Conservation (phyloP, 2,329 filamentous ascomycete genomes). For the Colletotrichum melonis region DNA sequence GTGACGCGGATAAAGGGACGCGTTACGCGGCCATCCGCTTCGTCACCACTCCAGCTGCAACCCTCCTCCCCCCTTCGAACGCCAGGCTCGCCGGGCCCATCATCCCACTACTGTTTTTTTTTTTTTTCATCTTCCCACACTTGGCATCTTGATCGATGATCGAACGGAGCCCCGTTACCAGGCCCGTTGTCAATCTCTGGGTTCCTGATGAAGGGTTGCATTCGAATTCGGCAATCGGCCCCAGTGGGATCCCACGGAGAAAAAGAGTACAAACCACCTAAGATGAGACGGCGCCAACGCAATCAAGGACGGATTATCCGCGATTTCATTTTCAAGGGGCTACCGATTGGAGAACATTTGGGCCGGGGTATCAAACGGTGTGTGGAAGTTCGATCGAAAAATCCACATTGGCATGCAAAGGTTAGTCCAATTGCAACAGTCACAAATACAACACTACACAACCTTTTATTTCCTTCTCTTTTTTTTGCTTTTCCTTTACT, state of each 20-base stretch:
- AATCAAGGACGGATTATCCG: not conserved
- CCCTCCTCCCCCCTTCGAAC: not conserved
- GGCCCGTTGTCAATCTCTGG: not conserved
- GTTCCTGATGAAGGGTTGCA: not conserved
- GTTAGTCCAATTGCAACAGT: not conserved
- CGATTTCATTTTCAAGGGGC: not conserved
- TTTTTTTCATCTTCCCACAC: not conserved
- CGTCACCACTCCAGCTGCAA: not conserved
- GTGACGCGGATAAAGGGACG: conserved; percentile 2
- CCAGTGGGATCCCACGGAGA: not conserved
- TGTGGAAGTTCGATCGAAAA: not conserved
- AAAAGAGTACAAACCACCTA: not conserved
- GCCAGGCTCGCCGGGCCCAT: not conserved
- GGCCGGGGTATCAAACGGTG: not conserved
- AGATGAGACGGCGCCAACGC: conserved; percentile 28
- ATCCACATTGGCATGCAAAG: conserved; percentile 2
- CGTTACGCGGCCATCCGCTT: conserved; percentile 10
- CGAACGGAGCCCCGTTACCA: not conserved
- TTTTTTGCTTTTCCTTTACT: not conserved
- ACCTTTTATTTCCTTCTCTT: not conserved
- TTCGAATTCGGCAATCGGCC: not conserved
- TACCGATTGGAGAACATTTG: not conserved
- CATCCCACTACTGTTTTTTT: not conserved
- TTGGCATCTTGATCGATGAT: not conserved
- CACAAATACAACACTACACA: not conserved